A percentile compares a stretch with the other conserved stretches of the same genome.
Conservation (phyloP, 257 asterid species). For the Salvia rosmarinus region DNA sequence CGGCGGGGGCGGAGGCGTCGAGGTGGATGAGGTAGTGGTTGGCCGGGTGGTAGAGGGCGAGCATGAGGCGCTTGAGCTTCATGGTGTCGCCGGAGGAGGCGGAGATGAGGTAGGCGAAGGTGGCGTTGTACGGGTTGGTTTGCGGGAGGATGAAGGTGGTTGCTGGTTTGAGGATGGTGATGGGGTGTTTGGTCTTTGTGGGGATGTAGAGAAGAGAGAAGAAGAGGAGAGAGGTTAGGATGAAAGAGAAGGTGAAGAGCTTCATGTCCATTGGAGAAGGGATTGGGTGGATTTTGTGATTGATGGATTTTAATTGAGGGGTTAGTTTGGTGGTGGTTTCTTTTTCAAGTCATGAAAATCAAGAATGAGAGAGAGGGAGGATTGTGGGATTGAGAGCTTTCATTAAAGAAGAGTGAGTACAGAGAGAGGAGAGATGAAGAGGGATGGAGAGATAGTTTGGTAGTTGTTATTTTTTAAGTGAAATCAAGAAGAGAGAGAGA, state of each 20-base stretch:
- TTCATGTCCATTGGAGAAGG: conserved; percentile 52
- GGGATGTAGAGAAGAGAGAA: conserved; percentile 64
- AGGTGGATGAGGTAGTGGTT: conserved; percentile 73
- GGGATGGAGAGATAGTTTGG: conserved; percentile 32
- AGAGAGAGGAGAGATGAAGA: not conserved
- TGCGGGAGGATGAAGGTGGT: conserved; percentile 53
- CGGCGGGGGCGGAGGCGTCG: conserved; percentile 67
- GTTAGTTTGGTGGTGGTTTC: too few relatives aligned
- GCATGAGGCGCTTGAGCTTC: conserved; percentile 75
- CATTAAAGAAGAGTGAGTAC: too few relatives aligned
- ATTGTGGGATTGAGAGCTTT: too few relatives aligned
- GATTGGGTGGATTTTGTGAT: not conserved
- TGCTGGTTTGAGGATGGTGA: conserved; percentile 46
- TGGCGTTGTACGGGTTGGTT: conserved; percentile 55
- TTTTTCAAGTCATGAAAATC: too few relatives aligned
- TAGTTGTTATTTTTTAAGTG: conserved; percentile 18
- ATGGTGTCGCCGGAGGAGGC: conserved; percentile 76
- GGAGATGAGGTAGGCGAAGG: conserved; percentile 86
- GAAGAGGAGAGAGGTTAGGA: conserved; percentile 50
- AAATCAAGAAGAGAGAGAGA: not conserved
- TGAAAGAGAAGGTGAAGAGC: conserved; percentile 51
- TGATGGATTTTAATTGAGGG: conserved; percentile 10
- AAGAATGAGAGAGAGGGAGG: too few relatives aligned
- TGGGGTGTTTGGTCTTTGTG: conserved; percentile 45
- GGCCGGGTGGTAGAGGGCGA: conserved; percentile 78